Percentiles rank a stretch among this genome's conserved stretches.
Evolutionary conservation across 306 rosid genomes (phyloP).

Genomic region (Vicia sativa): DNA sequence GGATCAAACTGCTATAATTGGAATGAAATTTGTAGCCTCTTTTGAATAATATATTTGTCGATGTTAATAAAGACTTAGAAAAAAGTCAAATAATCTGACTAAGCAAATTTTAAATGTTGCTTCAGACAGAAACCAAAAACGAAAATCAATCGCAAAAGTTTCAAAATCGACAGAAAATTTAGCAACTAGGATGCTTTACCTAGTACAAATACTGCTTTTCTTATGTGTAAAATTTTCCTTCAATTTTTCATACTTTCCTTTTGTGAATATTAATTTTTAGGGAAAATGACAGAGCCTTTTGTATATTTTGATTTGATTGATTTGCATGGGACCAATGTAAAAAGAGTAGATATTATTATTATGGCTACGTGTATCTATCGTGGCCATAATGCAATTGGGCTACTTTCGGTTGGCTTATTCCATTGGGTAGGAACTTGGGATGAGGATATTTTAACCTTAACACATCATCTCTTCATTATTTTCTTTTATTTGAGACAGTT

Average conservation of each 20-base stretch:
- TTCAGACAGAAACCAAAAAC: constrained; percentile 31
- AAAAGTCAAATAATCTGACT: constrained; percentile 47
- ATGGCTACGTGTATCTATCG: constrained; percentile 39
- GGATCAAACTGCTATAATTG: constrained; percentile 47
- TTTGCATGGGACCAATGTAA: constrained; percentile 27
- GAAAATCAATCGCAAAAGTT: constrained; percentile 18
- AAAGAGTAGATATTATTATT: constrained; percentile 10
- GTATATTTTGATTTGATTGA: constrained; percentile 20
- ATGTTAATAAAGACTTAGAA: constrained; percentile 34
- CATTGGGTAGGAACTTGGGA: constrained; percentile 37
- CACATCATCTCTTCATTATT: constrained; percentile 14
- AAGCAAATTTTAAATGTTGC: constrained; percentile 40
- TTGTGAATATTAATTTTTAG: constrained; percentile 3
- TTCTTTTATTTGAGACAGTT: background rate
- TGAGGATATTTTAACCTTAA: constrained; percentile 26
- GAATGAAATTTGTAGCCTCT: constrained; percentile 25
- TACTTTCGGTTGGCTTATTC: constrained; percentile 40
- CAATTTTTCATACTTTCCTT: background rate
- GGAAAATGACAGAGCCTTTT: constrained; percentile 11
- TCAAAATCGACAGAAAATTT: constrained; percentile 36
- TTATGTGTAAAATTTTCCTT: constrained; percentile 27
- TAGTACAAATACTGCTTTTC: constrained; percentile 27
- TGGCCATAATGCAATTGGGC: constrained; percentile 39
- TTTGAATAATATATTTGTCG: constrained; percentile 42
- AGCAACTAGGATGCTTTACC: constrained; percentile 34